Evolutionary conservation across 2,329 filamentous ascomycete species (phyloP).

Genomic region (Aspergillus awamori): DNA sequence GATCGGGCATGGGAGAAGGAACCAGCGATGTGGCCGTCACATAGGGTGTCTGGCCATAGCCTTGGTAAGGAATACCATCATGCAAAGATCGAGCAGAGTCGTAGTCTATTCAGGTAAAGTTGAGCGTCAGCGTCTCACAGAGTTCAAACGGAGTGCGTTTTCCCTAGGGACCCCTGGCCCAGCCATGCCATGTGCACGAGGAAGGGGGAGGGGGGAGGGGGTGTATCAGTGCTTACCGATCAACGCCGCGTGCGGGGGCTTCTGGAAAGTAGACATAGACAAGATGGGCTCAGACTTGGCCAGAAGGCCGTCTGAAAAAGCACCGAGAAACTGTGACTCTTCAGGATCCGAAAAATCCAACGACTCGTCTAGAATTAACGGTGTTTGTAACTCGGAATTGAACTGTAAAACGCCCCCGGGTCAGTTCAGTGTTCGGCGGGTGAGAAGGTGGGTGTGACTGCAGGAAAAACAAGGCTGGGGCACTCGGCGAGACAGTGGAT

Average conservation of each 20-base stretch:
- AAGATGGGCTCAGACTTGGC: conserved; percentile 64
- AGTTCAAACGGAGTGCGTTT: background rate
- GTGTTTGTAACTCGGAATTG: conserved; percentile 50
- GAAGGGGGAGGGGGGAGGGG: too few relatives aligned
- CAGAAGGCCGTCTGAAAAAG: conserved; percentile 55
- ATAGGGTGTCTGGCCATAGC: conserved; percentile 44
- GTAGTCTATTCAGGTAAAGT: conserved; percentile 34
- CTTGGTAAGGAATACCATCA: conserved; percentile 46
- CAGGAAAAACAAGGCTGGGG: conserved; percentile 2
- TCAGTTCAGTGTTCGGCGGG: conserved; percentile 18
- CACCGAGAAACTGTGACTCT: conserved; percentile 48
- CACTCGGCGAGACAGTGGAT: conserved; percentile 24
- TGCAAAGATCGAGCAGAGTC: conserved; percentile 42
- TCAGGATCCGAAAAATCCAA: conserved; percentile 50
- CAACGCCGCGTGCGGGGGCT: conserved; percentile 73
- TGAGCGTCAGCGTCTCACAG: conserved; percentile 1
- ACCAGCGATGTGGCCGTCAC: conserved; percentile 40
- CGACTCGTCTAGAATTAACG: conserved; percentile 52
- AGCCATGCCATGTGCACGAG: background rate
- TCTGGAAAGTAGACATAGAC: conserved; percentile 82
- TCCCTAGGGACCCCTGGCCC: background rate
- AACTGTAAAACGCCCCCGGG: conserved; percentile 31
- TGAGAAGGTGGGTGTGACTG: background rate
- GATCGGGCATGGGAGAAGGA: conserved; percentile 45
- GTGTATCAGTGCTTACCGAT: conserved; percentile 67